These are phyloP conservation scores for Scleroderma citrinum DNA, from an alignment of 768 basidiomycete species.

Conservation along the genomic window DNA sequence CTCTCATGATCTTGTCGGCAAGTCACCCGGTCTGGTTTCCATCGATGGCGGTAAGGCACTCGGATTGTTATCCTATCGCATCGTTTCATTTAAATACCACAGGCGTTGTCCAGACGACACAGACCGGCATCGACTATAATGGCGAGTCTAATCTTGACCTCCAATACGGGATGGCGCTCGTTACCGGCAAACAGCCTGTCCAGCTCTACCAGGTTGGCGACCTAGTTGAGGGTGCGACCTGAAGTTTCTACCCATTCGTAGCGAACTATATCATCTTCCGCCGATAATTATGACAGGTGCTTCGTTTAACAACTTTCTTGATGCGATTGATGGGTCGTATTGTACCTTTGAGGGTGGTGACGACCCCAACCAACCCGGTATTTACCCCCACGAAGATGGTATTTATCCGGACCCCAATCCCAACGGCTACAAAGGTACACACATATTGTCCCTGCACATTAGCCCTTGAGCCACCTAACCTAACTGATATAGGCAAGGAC, in stretches of 20 bases:
- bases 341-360: constrained; percentile 41
- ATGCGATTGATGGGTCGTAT: constrained; percentile 41
- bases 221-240: constrained; percentile 29
- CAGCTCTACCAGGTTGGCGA: constrained; percentile 43
- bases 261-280: neutral
- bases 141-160: constrained; percentile 56
- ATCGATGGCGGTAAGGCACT: constrained; percentile 39
- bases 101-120: constrained; percentile 40
- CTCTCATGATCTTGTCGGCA: constrained; percentile 27
- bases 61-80: neutral
- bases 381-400: constrained; percentile 30
- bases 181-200: constrained; percentile 33
- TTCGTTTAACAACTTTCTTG: constrained; percentile 42
- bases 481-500: constrained; percentile 12
- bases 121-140: constrained; percentile 39
- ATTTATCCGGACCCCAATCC: constrained; percentile 28
- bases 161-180: constrained; percentile 48
- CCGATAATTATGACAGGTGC: constrained; percentile 33
- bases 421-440: constrained; percentile 23
- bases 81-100: constrained; percentile 8
- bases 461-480: neutral
- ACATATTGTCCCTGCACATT: neutral
- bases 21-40: constrained; percentile 12
- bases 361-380: constrained; percentile 35
- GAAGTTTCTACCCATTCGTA: neutral